phyloP scores from a whole-genome alignment of 2,329 filamentous ascomycete genomes.

The Phyllosticta capitalensis region DNA sequence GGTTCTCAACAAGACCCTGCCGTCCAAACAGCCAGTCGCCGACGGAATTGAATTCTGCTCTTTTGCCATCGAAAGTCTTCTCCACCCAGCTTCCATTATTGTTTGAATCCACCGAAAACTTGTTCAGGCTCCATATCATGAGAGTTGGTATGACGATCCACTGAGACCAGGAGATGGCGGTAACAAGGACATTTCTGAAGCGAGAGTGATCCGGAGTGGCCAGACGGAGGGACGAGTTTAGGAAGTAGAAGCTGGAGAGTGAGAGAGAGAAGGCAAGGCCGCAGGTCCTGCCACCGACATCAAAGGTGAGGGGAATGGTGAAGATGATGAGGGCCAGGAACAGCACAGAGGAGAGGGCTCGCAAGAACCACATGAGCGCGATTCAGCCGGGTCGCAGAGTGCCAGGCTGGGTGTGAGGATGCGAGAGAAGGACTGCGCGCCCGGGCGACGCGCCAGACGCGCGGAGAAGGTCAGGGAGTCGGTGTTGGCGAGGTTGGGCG shows the following conservation, averaged over 20 bases:
- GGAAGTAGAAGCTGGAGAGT: slow-evolving; percentile 81
- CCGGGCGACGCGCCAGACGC: slow-evolving; percentile 5
- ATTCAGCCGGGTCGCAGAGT: slow-evolving; percentile 11
- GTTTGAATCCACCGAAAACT: slow-evolving; percentile 86
- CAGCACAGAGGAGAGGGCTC: slow-evolving; percentile 66
- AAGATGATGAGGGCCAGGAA: slow-evolving; percentile 91
- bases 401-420: neutral
- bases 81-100: slow-evolving; percentile 67
- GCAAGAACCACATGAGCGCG: slow-evolving; percentile 72
- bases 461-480: neutral
- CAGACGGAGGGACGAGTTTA: slow-evolving; percentile 73
- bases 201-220: slow-evolving; percentile 70
- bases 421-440: slow-evolving; percentile 2
- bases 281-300: slow-evolving; percentile 91
- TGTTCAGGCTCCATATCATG: slow-evolving; percentile 89
- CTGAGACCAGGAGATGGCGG: slow-evolving; percentile 65
- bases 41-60: slow-evolving; percentile 55
- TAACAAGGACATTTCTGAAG: slow-evolving; percentile 61
- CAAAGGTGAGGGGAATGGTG: slow-evolving; percentile 93
- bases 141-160: slow-evolving; percentile 78
- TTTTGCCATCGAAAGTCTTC: slow-evolving; percentile 61
- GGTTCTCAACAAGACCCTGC: slow-evolving; percentile 68
- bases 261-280: slow-evolving; percentile 88
- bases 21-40: slow-evolving; percentile 83
- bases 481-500: neutral